These are phyloP conservation scores for Colletotrichum shisoi DNA, from an alignment of 2,329 filamentous ascomycete species.

Conservation along the genomic window DNA sequence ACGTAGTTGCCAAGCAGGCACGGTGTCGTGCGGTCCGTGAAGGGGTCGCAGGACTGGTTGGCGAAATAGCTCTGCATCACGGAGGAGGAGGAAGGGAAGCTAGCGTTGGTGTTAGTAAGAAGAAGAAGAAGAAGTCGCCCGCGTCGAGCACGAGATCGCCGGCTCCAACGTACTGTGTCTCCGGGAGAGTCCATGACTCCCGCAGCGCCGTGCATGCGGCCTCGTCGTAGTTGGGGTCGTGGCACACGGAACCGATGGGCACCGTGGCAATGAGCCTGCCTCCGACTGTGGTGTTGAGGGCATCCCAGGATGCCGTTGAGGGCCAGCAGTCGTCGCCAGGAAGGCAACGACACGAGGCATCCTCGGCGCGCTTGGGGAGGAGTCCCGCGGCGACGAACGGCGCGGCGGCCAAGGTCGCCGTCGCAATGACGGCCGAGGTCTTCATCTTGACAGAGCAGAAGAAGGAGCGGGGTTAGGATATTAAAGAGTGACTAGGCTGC, in stretches of 20 bases:
- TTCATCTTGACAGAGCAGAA: constrained; percentile 33
- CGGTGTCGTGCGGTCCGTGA: constrained; percentile 48
- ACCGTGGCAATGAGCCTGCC: constrained; percentile 61
- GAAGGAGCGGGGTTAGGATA: constrained; percentile 1
- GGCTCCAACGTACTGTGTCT: constrained; percentile 48
- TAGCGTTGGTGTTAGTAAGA: constrained; percentile 38
- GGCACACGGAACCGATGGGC: constrained; percentile 63
- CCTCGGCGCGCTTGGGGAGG: constrained; percentile 32
- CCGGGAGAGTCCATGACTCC: constrained; percentile 47
- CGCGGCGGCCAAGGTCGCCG: constrained; percentile 28
- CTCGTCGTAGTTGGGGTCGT: constrained; percentile 57
- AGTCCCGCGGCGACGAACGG: constrained; percentile 30
- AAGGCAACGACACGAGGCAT: constrained; percentile 52
- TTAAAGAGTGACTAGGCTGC: constrained; percentile 37
- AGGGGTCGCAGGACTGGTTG: constrained; percentile 52
- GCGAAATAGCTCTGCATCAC: constrained; percentile 52
- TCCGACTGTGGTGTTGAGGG: constrained; percentile 60
- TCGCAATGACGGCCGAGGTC: constrained; percentile 28
- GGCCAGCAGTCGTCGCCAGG: constrained; percentile 67
- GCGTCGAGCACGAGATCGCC: background rate
- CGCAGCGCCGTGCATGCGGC: constrained; percentile 52
- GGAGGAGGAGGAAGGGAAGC: constrained; percentile 51
- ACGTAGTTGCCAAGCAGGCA: constrained; percentile 57
- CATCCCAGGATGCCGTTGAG: constrained; percentile 53
- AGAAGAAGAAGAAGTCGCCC: background rate